phyloP scores from a whole-genome alignment of 192 early-diverging fungal genomes.

The Backusella tarrabulga region DNA sequence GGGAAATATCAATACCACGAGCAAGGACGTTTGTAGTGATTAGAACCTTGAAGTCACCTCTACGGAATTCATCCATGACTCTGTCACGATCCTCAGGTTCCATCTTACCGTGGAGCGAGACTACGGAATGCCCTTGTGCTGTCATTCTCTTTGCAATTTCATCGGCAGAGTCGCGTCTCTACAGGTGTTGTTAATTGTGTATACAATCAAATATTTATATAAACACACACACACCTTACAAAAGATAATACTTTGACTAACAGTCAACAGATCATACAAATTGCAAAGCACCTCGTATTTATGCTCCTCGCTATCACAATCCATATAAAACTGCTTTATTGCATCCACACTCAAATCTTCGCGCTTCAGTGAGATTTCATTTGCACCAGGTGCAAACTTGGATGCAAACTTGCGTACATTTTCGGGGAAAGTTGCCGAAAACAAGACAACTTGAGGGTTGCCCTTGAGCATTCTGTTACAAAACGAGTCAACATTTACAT shows the following conservation, averaged over 20 bases:
- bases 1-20: conserved; percentile 95
- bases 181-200: not conserved
- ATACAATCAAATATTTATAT: too few species aligned
- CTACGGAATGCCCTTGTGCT: conserved; percentile 79
- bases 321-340: conserved; percentile 98
- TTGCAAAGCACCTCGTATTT: conserved; percentile 77
- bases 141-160: conserved; percentile 72
- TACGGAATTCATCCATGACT: conserved; percentile 91
- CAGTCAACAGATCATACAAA: conserved; percentile 81
- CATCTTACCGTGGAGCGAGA: conserved; percentile 83
- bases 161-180: conserved; percentile 84
- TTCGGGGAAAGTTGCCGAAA: conserved; percentile 94
- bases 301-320: conserved; percentile 77
- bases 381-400: conserved; percentile 85
- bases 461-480: conserved; percentile 60
- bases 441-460: conserved; percentile 84
- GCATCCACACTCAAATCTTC: conserved; percentile 93
- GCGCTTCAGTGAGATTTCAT: conserved; percentile 81
- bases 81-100: conserved; percentile 77
- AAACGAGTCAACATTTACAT: too few species aligned
- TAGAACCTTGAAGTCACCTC: conserved; percentile 87
- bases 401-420: conserved; percentile 77
- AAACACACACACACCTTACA: conserved; percentile 55
- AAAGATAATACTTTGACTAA: conserved; percentile 98
- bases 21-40: conserved; percentile 97